Evolutionary conservation across 176 grass and related monocot genomes (phyloP).

Genomic region (Zea mays): DNA sequence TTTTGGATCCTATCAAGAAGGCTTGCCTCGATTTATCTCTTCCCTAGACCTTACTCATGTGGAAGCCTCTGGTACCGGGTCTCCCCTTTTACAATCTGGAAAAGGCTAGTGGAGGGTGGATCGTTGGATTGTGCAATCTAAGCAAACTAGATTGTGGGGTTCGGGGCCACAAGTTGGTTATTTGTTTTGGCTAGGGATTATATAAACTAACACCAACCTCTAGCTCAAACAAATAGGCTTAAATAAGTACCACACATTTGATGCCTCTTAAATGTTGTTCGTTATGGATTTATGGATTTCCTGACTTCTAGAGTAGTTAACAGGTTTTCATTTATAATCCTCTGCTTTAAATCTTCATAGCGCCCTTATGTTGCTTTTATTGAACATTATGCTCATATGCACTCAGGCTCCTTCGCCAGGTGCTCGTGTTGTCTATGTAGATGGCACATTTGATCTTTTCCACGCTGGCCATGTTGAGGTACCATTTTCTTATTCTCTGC

Average conservation of each 20-base stretch:
- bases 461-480: slow-evolving; percentile 98
- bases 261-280: slow-evolving; percentile 14
- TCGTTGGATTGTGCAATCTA: background rate
- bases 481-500: slow-evolving; percentile 31
- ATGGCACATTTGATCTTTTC: slow-evolving; percentile 96
- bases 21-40: no score
- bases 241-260: background rate
- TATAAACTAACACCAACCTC: background rate
- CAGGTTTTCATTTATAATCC: slow-evolving; percentile 4
- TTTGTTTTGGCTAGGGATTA: background rate
- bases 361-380: slow-evolving; percentile 32
- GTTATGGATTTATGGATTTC: background rate
- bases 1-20: no score
- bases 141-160: background rate
- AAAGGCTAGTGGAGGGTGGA: background rate
- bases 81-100: background rate
- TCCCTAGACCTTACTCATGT: no score
- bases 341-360: slow-evolving; percentile 11
- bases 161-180: background rate
- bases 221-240: background rate
- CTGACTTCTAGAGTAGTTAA: background rate
- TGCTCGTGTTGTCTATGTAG: slow-evolving; percentile 89
- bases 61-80: no score
- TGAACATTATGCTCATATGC: slow-evolving; percentile 55
- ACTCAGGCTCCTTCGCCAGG: slow-evolving; percentile 76